Percentiles rank a stretch among this genome's conserved stretches.
phyloP scores from a whole-genome alignment of 139 green algal genomes.

The Volvox africanus region DNA sequence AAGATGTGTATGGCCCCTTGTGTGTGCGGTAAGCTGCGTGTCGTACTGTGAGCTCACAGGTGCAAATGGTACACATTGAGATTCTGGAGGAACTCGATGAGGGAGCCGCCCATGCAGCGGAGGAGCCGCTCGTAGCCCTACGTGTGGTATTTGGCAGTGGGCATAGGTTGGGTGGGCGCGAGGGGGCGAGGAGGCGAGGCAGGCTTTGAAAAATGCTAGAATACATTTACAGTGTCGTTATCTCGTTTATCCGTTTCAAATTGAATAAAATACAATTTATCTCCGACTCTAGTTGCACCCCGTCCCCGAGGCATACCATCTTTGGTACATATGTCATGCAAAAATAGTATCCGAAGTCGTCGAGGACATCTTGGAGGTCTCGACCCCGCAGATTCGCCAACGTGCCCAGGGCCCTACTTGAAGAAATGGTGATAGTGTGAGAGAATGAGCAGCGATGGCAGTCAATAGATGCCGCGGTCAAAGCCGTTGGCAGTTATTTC shows the following conservation, averaged over 20 bases:
- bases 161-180: not conserved
- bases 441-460: no score
- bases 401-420: not conserved
- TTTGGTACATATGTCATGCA: not conserved
- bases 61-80: slow-evolving; percentile 37
- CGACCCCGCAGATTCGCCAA: not conserved
- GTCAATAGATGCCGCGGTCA: no score
- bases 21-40: no score
- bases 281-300: no score
- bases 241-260: no score
- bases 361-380: slow-evolving; percentile 5
- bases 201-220: not conserved
- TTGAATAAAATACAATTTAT: no score
- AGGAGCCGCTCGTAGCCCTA: slow-evolving; percentile 36
- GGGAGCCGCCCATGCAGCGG: slow-evolving; percentile 25
- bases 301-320: not conserved
- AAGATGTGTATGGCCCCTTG: no score
- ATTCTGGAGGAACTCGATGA: slow-evolving; percentile 11
- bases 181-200: not conserved
- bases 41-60: not conserved
- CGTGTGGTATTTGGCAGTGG: not conserved
- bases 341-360: not conserved
- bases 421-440: not conserved
- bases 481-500: no score
- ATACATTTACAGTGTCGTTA: not conserved